A percentile compares a stretch with the other conserved stretches of the same genome.
Evolutionary conservation across 1,284 basidiomycete species (phyloP).

Genomic region (Puccinia hordei): DNA sequence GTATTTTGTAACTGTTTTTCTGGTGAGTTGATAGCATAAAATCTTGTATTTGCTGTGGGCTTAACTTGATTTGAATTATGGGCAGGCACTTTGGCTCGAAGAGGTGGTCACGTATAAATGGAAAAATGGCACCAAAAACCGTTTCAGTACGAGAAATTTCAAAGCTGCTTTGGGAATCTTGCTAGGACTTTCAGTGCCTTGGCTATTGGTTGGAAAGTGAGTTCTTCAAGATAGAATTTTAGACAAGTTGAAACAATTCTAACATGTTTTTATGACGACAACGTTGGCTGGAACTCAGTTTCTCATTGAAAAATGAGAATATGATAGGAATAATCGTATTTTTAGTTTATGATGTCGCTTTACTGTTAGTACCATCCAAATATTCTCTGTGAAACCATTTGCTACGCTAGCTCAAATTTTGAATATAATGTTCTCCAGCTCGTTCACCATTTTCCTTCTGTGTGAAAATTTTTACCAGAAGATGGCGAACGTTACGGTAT

Average conservation of each 20-base stretch:
- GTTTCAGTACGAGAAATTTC: background rate
- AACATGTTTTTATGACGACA: background rate
- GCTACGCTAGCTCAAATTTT: background rate
- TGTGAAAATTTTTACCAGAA: conserved; percentile 10
- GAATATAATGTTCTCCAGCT: background rate
- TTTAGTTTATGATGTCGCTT: conserved; percentile 24
- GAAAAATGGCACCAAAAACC: background rate
- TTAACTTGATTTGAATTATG: background rate
- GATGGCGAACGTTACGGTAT: conserved; percentile 27
- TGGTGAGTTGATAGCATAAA: conserved; percentile 10
- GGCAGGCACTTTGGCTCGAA: conserved; percentile 43
- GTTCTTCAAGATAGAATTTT: background rate
- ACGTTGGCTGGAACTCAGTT: background rate
- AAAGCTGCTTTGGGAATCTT: conserved; percentile 4
- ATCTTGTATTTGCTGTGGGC: background rate
- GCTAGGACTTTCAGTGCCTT: conserved; percentile 34
- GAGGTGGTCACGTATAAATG: conserved; percentile 29
- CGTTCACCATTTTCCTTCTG: conserved; percentile 34
- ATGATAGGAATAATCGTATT: conserved; percentile 36
- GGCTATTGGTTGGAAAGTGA: conserved; percentile 48
- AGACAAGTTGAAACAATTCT: background rate
- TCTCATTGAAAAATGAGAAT: conserved; percentile 35
- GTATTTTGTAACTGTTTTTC: conserved; percentile 35
- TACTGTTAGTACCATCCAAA: conserved; percentile 18
- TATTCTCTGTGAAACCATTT: background rate